Percentiles rank a stretch among this genome's conserved stretches.
phyloP scores from a whole-genome alignment of 2,329 filamentous ascomycete species.

The Diaporthe destruens region DNA sequence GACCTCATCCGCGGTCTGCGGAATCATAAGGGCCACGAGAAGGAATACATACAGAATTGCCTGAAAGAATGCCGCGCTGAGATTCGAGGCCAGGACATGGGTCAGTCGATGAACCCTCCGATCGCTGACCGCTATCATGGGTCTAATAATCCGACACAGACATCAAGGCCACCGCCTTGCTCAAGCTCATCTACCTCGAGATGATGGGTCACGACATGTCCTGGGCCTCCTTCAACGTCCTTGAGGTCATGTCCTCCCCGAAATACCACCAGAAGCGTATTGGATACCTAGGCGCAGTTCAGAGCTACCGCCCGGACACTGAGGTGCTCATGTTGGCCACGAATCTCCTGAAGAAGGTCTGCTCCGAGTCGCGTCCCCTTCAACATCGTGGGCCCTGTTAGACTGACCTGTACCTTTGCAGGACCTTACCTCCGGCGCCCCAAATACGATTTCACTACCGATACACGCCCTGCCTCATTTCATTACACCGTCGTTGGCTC shows the following conservation, averaged over 20 bases:
- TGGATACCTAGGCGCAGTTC: conserved; percentile 93
- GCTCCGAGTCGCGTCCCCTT: not conserved
- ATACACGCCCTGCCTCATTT: conserved; percentile 93
- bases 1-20: conserved; percentile 97
- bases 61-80: conserved; percentile 96
- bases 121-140: not conserved
- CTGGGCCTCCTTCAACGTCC: conserved; percentile 97
- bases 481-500: conserved; percentile 90
- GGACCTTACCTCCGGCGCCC: conserved; percentile 80
- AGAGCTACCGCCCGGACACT: conserved; percentile 95
- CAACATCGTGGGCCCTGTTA: conserved; percentile 39
- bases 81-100: conserved; percentile 93
- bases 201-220: conserved; percentile 99
- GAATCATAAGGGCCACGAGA: conserved; percentile 95
- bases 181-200: conserved; percentile 97
- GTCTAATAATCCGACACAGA: conserved; percentile 62
- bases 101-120: conserved; percentile 59
- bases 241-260: conserved; percentile 97
- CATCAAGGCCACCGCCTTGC: conserved; percentile 92
- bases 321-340: conserved; percentile 98
- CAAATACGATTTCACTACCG: conserved; percentile 85
- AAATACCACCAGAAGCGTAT: conserved; percentile 97
- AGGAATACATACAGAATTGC: conserved; percentile 93
- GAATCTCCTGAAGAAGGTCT: conserved; percentile 92
- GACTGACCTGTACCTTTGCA: conserved; percentile 47